Base-by-base conservation (phyloP, 2,329 filamentous ascomycete genomes). In the Stemphylium vesicarium region DNA sequence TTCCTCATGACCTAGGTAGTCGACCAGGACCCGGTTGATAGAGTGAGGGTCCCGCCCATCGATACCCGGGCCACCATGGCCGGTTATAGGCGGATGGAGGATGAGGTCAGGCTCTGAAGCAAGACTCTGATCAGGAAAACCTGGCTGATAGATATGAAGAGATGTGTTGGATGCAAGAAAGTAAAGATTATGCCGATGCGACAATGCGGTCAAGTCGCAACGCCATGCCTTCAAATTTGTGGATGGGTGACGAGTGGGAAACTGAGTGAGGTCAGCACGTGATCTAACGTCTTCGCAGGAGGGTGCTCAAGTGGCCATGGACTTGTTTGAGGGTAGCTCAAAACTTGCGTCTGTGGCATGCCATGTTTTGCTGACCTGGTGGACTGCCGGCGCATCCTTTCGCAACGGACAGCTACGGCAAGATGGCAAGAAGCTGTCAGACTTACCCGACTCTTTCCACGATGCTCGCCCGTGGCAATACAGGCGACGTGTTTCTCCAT, bases 151-250 rank as follows among this genome's bases (percentile, higher is more conserved):
- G 29, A 81, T 71, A 46, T 77, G 70, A 9, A 82, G 72, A 1
- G 66, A 57, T 44, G 72, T 64, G 16, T 61, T 67, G 51, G 74
- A 76, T 11, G 78, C 80, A n/a, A 81, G 69, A 49, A 82, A 80
- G 62, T 78, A 82, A n/a, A 81, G 70, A 51, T 82, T 81, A 64
- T 77, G 72, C 2, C 63, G 59, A 44, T 78, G 75, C 13, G 80
- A 81, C 11, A 82, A 68, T 5, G 71, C 79, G 13, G 79, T 82
- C 62, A 79, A 65, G 45, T 80, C 78, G 59, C 77, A 78, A 42
- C 78, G 69, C 77, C 77, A 79, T 43, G 52, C 50, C 20, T 71
- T 71, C 16, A 77, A 53, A 13, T 40, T 16, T 20, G 69, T 69
- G 29, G 39, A 47, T 9, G 57, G 40, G 38, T 29, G 31, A 10